A percentile compares a stretch with the other conserved stretches of the same genome.
Conservation (phyloP, 2,329 filamentous ascomycete genomes). For the Paecilomyces sp. region DNA sequence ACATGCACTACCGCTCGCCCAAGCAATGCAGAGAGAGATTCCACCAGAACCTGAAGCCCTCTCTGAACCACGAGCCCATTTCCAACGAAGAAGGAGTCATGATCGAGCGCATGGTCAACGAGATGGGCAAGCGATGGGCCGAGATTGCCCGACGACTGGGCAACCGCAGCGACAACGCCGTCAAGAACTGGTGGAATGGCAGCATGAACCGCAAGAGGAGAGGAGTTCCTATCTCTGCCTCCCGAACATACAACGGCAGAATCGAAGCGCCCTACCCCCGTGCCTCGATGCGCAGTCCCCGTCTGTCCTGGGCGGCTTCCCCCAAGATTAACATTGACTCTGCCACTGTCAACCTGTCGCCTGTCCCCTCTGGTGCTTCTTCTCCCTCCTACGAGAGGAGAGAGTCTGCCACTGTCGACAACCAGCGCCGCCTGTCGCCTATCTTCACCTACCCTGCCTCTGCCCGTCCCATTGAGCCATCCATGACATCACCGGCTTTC, state of each 20-base stretch:
- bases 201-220: conserved; percentile 73
- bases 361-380: background rate
- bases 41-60: conserved; percentile 83
- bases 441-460: conserved; percentile 32
- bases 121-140: conserved; percentile 84
- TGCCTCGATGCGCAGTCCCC: conserved; percentile 16
- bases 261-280: conserved; percentile 32
- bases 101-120: conserved; percentile 70
- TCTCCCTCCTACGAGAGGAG: background rate
- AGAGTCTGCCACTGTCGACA: conserved; percentile 9
- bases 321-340: conserved; percentile 5
- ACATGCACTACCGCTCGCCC: conserved; percentile 69
- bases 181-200: conserved; percentile 98
- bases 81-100: conserved; percentile 60
- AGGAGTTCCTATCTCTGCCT: conserved; percentile 26
- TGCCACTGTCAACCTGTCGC: background rate
- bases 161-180: conserved; percentile 86
- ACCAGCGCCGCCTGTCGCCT: conserved; percentile 25
- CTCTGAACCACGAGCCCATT: conserved; percentile 67
- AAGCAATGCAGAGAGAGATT: conserved; percentile 95
- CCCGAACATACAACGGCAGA: conserved; percentile 29
- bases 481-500: conserved; percentile 58
- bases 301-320: conserved; percentile 14
- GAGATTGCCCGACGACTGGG: conserved; percentile 78
- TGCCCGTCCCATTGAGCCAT: conserved; percentile 42